A percentile compares a stretch with the other conserved stretches of the same genome.
Conservation (phyloP, 345 rosid species). For the Cochlearia excelsa region DNA sequence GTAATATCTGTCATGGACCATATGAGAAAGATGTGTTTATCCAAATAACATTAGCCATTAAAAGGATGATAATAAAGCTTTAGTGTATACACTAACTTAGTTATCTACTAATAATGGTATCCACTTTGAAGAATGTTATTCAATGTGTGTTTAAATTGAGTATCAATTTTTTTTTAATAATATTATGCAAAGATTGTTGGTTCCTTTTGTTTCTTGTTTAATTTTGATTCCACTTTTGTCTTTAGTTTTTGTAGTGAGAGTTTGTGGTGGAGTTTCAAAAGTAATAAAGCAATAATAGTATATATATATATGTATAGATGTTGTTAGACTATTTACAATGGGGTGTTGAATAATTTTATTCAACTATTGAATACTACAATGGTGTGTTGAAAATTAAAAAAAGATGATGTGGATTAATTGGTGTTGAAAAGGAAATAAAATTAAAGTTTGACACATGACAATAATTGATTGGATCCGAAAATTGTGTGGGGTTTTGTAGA, state of each 20-base stretch:
- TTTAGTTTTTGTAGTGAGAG: slow-evolving; percentile 5
- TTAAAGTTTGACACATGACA: too few relatives aligned
- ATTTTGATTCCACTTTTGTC: neutral
- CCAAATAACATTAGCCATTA: slow-evolving; percentile 28
- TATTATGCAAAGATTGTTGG: neutral
- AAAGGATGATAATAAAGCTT: neutral
- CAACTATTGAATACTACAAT: too few relatives aligned
- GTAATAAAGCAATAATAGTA: too few relatives aligned
- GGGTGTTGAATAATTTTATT: too few relatives aligned
- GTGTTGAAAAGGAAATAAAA: too few relatives aligned
- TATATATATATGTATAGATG: too few relatives aligned
- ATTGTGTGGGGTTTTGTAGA: too few relatives aligned
- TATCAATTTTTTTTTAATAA: slow-evolving; percentile 1
- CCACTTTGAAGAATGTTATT: slow-evolving; percentile 1
- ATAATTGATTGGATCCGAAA: too few relatives aligned
- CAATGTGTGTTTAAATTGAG: neutral
- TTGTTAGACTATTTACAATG: too few relatives aligned
- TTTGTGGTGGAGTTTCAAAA: slow-evolving; percentile 19
- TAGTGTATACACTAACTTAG: slow-evolving; percentile 27
- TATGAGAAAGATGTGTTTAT: slow-evolving; percentile 21
- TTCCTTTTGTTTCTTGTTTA: slow-evolving; percentile 12
- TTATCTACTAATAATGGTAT: slow-evolving; percentile 18
- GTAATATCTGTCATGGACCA: slow-evolving; percentile 31
- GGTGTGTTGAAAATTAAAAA: too few relatives aligned
- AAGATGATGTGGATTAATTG: too few relatives aligned